phyloP scores from a whole-genome alignment of 305 asterid species.

The Euphrasia arctica region DNA sequence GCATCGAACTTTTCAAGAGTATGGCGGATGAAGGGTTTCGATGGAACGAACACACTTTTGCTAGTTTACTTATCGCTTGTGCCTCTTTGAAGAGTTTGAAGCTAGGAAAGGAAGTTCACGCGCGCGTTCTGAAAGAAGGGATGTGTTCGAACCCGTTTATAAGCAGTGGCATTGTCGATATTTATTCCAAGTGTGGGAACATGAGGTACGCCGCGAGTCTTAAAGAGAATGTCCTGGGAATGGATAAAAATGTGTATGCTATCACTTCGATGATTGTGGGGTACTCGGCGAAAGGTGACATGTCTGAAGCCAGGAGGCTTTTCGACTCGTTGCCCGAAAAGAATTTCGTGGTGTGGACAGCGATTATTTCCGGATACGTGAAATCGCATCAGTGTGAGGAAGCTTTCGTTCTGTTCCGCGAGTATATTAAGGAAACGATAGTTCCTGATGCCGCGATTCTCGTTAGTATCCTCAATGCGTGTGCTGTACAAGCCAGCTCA shows the following conservation, averaged over 20 bases:
- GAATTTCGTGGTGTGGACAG: conserved; percentile 68
- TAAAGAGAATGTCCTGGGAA: conserved; percentile 29
- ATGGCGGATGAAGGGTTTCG: conserved; percentile 51
- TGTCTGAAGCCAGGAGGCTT: conserved; percentile 59
- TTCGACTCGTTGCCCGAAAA: conserved; percentile 57
- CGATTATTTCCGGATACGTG: conserved; percentile 76
- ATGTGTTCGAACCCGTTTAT: conserved; percentile 54
- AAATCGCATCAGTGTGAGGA: conserved; percentile 49
- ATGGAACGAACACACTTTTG: conserved; percentile 65
- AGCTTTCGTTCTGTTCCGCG: conserved; percentile 65
- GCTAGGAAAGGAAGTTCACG: conserved; percentile 75
- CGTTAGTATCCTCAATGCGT: conserved; percentile 62
- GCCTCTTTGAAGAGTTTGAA: conserved; percentile 52
- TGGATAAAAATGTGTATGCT: conserved; percentile 43
- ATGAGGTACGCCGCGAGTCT: conserved; percentile 57
- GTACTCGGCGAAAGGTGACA: conserved; percentile 54
- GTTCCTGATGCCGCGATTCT: conserved; percentile 53
- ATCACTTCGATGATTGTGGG: conserved; percentile 71
- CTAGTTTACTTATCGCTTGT: conserved; percentile 63
- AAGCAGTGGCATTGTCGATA: conserved; percentile 65
- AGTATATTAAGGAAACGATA: conserved; percentile 32
- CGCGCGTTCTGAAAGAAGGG: conserved; percentile 58
- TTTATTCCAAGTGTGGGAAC: conserved; percentile 64
- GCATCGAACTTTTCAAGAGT: conserved; percentile 47
- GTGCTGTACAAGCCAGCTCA: conserved; percentile 49